Conservation (phyloP, 2,329 filamentous ascomycete species). For the Fusarium torreyae region DNA sequence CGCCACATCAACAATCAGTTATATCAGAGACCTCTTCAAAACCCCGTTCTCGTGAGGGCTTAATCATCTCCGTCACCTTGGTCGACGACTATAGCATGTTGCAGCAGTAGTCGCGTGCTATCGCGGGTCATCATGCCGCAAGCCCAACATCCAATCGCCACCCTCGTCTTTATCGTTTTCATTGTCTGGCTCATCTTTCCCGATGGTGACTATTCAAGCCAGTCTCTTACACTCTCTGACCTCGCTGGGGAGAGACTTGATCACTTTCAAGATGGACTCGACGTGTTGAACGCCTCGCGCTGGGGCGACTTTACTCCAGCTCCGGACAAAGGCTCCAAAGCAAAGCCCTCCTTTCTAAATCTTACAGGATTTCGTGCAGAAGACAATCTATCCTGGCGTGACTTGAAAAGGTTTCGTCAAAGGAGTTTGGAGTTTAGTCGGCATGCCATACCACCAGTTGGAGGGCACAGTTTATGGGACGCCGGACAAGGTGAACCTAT, state of each 20-base stretch:
- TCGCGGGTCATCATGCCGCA: slow-evolving; percentile 61
- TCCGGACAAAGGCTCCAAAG: slow-evolving; percentile 43
- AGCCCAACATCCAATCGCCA: slow-evolving; percentile 59
- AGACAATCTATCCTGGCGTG: slow-evolving; percentile 84
- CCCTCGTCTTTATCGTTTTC: slow-evolving; percentile 51
- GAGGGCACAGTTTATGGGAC: slow-evolving; percentile 60
- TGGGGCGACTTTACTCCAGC: slow-evolving; percentile 74
- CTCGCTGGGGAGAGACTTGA: slow-evolving; percentile 62
- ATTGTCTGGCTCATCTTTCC: slow-evolving; percentile 60
- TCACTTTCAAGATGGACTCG: slow-evolving; percentile 67
- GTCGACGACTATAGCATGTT: slow-evolving; percentile 42
- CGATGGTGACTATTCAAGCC: slow-evolving; percentile 54
- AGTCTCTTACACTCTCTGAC: slow-evolving; percentile 55
- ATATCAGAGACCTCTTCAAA: background rate
- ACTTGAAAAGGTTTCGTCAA: slow-evolving; percentile 76
- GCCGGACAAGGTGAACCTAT: slow-evolving; percentile 60
- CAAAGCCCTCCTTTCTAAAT: slow-evolving; percentile 71
- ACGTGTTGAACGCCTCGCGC: slow-evolving; percentile 67
- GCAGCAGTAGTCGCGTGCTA: slow-evolving; percentile 39
- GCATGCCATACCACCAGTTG: slow-evolving; percentile 63
- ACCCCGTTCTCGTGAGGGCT: background rate
- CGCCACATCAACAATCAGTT: slow-evolving; percentile 1
- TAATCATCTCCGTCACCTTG: slow-evolving; percentile 21
- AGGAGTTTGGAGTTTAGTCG: slow-evolving; percentile 74
- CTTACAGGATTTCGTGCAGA: slow-evolving; percentile 82